Conservation (phyloP, 1,284 basidiomycete genomes). For the Violaceomyces palustris region DNA sequence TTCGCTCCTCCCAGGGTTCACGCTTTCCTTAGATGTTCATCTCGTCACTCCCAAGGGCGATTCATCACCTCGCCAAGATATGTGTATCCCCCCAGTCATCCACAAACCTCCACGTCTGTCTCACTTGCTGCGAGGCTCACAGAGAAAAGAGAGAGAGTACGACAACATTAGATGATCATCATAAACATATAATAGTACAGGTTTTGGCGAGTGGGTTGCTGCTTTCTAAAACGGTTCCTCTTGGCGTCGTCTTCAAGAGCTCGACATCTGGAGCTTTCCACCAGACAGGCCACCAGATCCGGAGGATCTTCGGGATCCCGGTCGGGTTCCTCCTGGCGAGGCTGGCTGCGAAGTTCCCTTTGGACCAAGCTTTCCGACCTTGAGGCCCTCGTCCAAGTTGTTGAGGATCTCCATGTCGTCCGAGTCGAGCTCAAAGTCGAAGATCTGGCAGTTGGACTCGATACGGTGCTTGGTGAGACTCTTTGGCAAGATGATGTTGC, state of each 20-base stretch:
- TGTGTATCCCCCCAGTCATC: no score
- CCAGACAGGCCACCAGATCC: constrained; percentile 43
- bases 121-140: no score
- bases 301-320: constrained; percentile 44
- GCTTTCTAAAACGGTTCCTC: no score
- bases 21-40: no score
- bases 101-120: no score
- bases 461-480: constrained; percentile 48
- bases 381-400: constrained; percentile 38
- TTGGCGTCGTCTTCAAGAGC: constrained; percentile 7
- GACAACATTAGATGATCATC: no score
- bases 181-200: no score
- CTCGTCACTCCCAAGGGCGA: no score
- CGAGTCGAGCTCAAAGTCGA: constrained; percentile 47
- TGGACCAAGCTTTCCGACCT: constrained; percentile 49
- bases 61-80: no score
- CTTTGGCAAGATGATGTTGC: constrained; percentile 51
- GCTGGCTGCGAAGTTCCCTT: constrained; percentile 45
- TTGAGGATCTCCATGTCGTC: constrained; percentile 47
- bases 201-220: no score
- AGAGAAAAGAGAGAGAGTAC: no score
- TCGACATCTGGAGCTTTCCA: constrained; percentile 45
- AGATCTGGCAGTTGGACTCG: constrained; percentile 45
- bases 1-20: no score
- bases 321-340: constrained; percentile 35